Base-by-base conservation (phyloP, 108 stramenopile species). In the Skeletonema tropicum region DNA sequence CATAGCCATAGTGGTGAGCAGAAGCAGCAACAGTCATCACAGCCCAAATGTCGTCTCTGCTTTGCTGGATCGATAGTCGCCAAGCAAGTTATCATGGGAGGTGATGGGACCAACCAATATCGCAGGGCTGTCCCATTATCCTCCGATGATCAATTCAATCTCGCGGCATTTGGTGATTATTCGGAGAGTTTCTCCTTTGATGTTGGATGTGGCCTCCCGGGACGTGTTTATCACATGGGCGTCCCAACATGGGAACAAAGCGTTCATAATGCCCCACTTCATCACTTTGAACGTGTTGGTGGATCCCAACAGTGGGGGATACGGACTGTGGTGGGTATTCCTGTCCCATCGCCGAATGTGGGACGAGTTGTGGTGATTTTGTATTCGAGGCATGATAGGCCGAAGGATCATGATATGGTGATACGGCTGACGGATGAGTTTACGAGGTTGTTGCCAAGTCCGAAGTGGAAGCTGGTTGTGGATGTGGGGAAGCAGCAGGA, bases 381-480 rank as follows among this genome's bases (percentile, higher is more conserved):
- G 46, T 95, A 95, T 67, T 92, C 92, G n/a, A 49, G 80, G 13
- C 78, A 89, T 61, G 94, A 95, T 74, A 70, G 94, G 9, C 46
- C 48, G 0, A 88, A 88, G 68, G 94, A 95, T 72, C 86, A 88
- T 73, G 89, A 91, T 35, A 70, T 92, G 60, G 94, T 95, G 8
- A 76, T 76, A 26, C 74, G 89, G 4, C 25, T 95, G 25, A 83
- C 83, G 29, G 90, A 92, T 14, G 94, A 92, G 66, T 82, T 94
- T 30, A 78, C 91, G 15, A 86, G 76, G 83, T 65, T 95, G 63
- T 73, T 91, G 75, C 94, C 94, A 0, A 80, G 85, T 25, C 94
- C 94, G 13, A 91, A 89, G 64, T 95, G 94, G 94, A 95, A 95
- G 84, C 79, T 95, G 46, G 88, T 92, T 42, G 94, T 95, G 3